Conservation (phyloP, 768 basidiomycete genomes). For the Holtermannia corniformis region DNA sequence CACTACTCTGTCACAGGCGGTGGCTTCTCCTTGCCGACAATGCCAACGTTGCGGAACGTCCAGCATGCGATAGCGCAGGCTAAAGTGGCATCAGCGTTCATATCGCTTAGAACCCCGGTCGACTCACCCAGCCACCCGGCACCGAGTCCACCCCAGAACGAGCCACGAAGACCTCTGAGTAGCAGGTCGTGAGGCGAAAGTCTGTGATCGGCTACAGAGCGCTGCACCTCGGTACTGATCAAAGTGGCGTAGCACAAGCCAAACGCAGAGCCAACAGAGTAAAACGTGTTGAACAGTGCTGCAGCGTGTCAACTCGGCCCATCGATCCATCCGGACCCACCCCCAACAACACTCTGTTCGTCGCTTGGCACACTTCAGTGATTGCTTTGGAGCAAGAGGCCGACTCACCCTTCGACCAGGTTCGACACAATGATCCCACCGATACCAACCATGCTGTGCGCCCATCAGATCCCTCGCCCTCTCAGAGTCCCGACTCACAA, state of each 20-base stretch:
- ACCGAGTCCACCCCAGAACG: neutral
- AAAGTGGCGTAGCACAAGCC: constrained; percentile 31
- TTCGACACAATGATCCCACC: constrained; percentile 18
- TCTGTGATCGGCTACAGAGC: neutral
- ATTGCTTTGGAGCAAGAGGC: neutral
- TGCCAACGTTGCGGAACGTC: neutral
- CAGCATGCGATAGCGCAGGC: neutral
- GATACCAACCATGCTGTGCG: constrained; percentile 6
- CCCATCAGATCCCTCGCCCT: neutral
- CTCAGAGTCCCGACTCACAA: constrained; percentile 3
- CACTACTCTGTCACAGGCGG: no score
- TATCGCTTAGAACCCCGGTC: no score
- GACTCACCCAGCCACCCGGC: neutral
- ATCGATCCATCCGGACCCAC: neutral
- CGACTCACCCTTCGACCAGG: constrained; percentile 21
- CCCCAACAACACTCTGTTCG: neutral
- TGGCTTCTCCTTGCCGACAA: neutral
- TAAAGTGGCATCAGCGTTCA: neutral
- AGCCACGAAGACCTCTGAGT: neutral
- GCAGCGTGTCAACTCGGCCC: constrained; percentile 1
- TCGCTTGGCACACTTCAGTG: neutral
- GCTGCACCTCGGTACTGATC: constrained; percentile 4
- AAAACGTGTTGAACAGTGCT: constrained; percentile 30
- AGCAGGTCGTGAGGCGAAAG: neutral
- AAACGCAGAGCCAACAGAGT: constrained; percentile 29